Evolutionary conservation across 768 basidiomycete genomes (phyloP), one percentile per base, ranked within the genome.

Genomic region (Lentinus brumalis): DNA sequence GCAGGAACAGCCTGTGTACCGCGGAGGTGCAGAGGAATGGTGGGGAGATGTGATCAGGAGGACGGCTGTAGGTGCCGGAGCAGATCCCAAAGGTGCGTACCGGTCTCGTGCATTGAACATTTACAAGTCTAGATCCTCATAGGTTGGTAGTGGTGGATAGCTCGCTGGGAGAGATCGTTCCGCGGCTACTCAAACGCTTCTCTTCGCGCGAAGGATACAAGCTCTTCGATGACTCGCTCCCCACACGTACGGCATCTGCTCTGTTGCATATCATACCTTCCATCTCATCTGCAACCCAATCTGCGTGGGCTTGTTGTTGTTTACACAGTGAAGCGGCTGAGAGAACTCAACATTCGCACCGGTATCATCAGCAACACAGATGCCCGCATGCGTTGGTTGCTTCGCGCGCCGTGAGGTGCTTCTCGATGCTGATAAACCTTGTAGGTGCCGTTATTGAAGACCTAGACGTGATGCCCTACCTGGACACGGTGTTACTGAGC

Each of bases 31-130:
- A 50, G 71, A 80, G 35, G 72, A 68, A 3, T 93, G 90, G 91
- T 94, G 92, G 92, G 71, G 77, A n/a, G 86, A 90, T 62, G 90
- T 94, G 41, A 86, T 94, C 62, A 78, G 77, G 58, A 75, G 83
- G 59, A 93, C 92, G 40, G 91, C 91, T 16, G 72, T 91, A 2
- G 89, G 86, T 4, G 89, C 91, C 45, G 90, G 89, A 1, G 91
- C 86, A 3, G 77, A 88, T 72, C 70, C 81, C 50, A 70, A 76
- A 67, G 81, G 88, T 86, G 61, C 62, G 77, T 65, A 50, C 53
- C 67, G 49, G 7, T 10, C 31, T 38, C 30, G 26, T 15, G 8
- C 11, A 2, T 15, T 4, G 30, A 11, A 4, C 16, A 29, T 50
- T 16, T 53, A 32, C 39, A 18, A 29, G 30, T 9, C 16, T 4